These are phyloP conservation scores for Boletus mariae DNA, from an alignment of 1,284 basidiomycete genomes.

Conservation along the genomic window DNA sequence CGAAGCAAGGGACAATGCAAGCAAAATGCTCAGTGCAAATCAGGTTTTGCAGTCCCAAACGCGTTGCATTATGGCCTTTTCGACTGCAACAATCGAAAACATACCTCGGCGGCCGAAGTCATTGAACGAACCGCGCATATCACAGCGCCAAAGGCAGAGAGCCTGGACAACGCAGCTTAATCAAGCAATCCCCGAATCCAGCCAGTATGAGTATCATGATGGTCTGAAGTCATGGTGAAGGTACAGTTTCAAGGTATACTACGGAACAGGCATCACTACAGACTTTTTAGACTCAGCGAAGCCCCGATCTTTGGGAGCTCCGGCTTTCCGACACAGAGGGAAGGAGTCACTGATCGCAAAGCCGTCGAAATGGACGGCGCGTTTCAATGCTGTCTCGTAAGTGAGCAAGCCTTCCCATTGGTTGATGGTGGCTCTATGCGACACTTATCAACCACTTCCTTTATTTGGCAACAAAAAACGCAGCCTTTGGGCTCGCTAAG, in stretches of 20 bases:
- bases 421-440: too few species aligned
- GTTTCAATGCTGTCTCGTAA: too few species aligned
- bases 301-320: not conserved
- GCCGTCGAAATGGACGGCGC: too few species aligned
- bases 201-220: not conserved
- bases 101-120: conserved; percentile 14
- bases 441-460: too few species aligned
- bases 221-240: not conserved
- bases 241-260: too few species aligned
- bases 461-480: too few species aligned
- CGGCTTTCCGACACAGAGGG: too few species aligned
- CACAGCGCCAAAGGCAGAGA: not conserved
- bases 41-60: conserved; percentile 21
- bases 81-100: conserved; percentile 19
- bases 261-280: too few species aligned
- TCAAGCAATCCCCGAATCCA: not conserved
- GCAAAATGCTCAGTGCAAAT: conserved; percentile 9
- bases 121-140: not conserved
- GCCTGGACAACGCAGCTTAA: not conserved
- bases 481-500: too few species aligned
- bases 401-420: too few species aligned
- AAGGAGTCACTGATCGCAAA: too few species aligned
- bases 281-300: not conserved
- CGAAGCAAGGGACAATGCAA: conserved; percentile 2
- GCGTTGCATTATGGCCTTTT: conserved; percentile 27